Base-by-base conservation (phyloP, 192 early-diverging fungal genomes). In the Coemansia brasiliensis region DNA sequence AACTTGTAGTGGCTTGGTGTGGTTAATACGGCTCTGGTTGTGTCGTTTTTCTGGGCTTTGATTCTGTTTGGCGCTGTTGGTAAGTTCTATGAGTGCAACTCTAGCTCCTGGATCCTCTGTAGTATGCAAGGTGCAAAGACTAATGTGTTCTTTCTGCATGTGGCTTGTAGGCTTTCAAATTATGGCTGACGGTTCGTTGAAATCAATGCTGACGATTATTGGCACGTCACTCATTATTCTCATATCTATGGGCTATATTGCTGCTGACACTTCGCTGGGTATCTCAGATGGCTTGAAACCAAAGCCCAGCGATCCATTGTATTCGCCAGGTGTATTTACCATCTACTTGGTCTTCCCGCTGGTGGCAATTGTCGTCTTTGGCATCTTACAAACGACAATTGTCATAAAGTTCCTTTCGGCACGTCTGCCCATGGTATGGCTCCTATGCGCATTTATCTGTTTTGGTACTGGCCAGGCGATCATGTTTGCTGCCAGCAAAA, bases 311-410 rank as follows among this genome's bases (percentile, higher is more conserved):
- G 49, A 65, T 39, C 72, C 68, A 25, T 54, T 68, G 21, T 60
- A 75, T 41, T 74, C 79, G 51, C 67, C 72, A 0, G 79, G 67
- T 4, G 61, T 81, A 15, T 81, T 81, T 29, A 75, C 69, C 15
- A 67, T 81, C 41, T 75, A 75, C 39, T 42, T 81, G 57, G 66
- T 81, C 2, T 58, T 81, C 43, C 79, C 79, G 38, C 59, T 81
- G 44, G 53, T 72, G 8, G 60, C 72, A n/a, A 71, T 75, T 42
- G 67, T 54, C 15, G 32, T 75, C 37, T 81, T 75, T 24, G 25
- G 63, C 18, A 37, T 58, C 9, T 48, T 69, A 22, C 79, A 81
- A 58, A 51, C 53, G 12, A 65, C 74, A 37, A 65, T 81, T 17
- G 79, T 81, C 4, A 38, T 81, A 42, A 67, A 49, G 52, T 75